Evolutionary conservation across 371 early-diverging fungal genomes (phyloP), one percentile per base, ranked within the genome.

Genomic region (Ecytonucleospora hepatopenaei): DNA sequence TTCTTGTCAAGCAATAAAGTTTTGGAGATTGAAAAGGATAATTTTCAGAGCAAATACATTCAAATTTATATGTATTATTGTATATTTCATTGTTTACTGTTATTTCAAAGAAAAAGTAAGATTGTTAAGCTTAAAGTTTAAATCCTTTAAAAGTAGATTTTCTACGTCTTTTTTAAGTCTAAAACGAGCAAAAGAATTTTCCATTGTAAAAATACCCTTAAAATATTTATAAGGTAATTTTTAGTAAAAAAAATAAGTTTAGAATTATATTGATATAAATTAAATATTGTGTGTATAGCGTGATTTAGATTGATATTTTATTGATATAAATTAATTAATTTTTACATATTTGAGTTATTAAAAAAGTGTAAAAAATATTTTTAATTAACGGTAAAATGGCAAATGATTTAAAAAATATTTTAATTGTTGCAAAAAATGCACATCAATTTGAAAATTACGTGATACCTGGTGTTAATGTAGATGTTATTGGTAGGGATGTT

Each of bases 11-110:
- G 31, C 73, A 73, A 30, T 56, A 32, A 3, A 77, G 27, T 59
- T 76, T 77, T 12, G 80, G 80, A 0, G 69, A 55, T 47, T 40
- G 60, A 54, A 80, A 80, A n/a, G 80, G 80, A 65, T 80, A 80
- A 21, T 65, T 68, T 0, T 48, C 23, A 0, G 71, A 67, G 5
- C 70, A 59, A 30, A 40, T 33, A 4, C 69, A 17, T 34, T 21
- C 34, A 65, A 74, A 74, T 26, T 24, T 48, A 19, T 53, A 62
- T 55, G 2, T 62, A 4, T 58, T 48, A 8, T 40, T 40, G n/a
- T 40, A 40, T 12, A 12, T 12, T n/a, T 12, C n/a, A n/a, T n/a
- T 40, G n/a, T 40, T 40, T 8, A 40, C n/a, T n/a, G n/a, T n/a
- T n/a, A 40, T 40, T n/a, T 40, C 40, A 40, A 12, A n/a, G 40